A percentile compares a stretch with the other conserved stretches of the same genome.
phyloP scores from a whole-genome alignment of 495 filamentous ascomycete genomes.

The Aspergillus incahuasiensis region DNA sequence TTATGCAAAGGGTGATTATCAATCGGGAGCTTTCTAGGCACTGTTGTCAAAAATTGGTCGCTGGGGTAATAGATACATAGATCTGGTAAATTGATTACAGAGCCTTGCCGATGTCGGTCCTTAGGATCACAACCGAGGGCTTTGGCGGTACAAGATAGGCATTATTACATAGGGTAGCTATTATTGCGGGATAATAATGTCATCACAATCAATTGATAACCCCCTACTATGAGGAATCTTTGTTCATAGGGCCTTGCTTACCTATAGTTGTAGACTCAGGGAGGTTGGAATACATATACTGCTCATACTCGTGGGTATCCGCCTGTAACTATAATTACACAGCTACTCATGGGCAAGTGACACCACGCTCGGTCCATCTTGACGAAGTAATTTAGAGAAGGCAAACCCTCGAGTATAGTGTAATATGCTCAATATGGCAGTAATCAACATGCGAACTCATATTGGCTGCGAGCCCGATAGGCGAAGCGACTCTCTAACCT shows the following conservation, averaged over 20 bases:
- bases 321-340: neutral
- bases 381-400: too few species aligned
- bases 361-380: too few species aligned
- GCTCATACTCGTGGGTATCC: neutral
- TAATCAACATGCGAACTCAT: slow-evolving; percentile 15
- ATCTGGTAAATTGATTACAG: neutral
- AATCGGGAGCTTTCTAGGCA: slow-evolving; percentile 11
- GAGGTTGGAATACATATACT: neutral
- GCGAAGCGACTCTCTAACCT: slow-evolving; percentile 8
- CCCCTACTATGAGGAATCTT: too few species aligned
- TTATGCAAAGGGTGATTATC: slow-evolving; percentile 6
- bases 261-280: neutral
- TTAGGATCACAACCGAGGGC: neutral
- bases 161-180: too few species aligned
- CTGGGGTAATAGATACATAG: too few species aligned
- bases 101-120: slow-evolving; percentile 2
- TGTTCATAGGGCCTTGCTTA: too few species aligned
- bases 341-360: neutral
- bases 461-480: slow-evolving; percentile 10
- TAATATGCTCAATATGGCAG: neutral
- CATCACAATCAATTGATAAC: too few species aligned
- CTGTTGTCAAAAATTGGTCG: neutral
- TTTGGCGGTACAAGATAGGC: neutral
- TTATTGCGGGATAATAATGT: too few species aligned
- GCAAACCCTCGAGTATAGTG: neutral